phyloP scores from a whole-genome alignment of 139 green algal genomes.

The Picochlorum costavermella region DNA sequence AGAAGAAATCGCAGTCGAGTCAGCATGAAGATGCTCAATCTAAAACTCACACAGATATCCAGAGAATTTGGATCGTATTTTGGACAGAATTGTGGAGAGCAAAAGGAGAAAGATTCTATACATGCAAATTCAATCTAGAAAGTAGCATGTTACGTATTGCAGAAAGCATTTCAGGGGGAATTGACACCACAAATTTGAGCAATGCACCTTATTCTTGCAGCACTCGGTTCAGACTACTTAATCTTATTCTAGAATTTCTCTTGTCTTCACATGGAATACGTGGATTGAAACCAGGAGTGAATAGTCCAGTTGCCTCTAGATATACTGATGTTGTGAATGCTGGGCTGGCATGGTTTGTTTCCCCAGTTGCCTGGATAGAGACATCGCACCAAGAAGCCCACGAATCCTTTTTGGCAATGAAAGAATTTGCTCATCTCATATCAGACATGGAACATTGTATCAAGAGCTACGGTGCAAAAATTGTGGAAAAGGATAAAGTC shows the following conservation, averaged over 20 bases:
- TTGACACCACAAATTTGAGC: background rate
- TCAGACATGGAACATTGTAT: no score
- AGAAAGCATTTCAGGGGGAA: background rate
- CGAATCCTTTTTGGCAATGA: no score
- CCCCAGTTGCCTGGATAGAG: background rate
- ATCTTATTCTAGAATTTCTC: background rate
- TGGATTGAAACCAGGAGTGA: no score
- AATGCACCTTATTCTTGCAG: background rate
- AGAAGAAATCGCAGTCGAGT: background rate
- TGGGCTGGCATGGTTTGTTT: background rate
- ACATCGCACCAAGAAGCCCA: background rate
- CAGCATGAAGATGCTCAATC: background rate
- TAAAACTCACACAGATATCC: background rate
- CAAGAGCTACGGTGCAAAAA: no score
- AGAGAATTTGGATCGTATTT: background rate
- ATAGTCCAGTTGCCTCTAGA: no score
- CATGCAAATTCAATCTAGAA: background rate
- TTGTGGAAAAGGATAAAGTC: no score
- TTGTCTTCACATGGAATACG: background rate
- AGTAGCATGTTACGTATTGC: background rate
- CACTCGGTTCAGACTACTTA: background rate
- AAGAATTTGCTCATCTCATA: no score
- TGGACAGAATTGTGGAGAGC: background rate
- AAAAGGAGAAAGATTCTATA: background rate
- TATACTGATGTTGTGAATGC: conserved; percentile 1